Conservation (phyloP, 208 protist genomes). For the Trypanosoma vivax region DNA sequence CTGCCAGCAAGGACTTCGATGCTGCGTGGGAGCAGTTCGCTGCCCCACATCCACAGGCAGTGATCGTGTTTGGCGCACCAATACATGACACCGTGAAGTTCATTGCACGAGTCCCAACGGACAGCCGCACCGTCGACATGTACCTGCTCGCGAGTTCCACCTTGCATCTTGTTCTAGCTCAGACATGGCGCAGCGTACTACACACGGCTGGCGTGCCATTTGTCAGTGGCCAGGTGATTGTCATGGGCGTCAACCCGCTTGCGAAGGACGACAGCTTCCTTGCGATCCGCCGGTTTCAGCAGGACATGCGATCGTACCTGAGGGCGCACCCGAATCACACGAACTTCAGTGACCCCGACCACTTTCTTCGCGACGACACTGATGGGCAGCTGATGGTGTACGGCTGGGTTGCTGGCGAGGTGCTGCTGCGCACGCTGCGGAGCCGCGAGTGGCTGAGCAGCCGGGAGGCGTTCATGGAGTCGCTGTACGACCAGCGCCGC, state of each 20-base stretch:
- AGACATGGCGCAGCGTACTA: neutral
- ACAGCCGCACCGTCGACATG: conserved; percentile 2
- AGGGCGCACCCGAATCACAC: neutral
- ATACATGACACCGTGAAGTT: neutral
- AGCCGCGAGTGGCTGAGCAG: too few species aligned
- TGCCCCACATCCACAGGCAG: neutral
- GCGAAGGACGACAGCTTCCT: conserved; percentile 9
- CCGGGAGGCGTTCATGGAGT: conserved; percentile 1
- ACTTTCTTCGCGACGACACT: conserved; percentile 9
- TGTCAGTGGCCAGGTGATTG: conserved; percentile 12
- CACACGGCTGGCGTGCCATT: conserved; percentile 1
- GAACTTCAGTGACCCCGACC: neutral
- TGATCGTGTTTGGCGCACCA: conserved; percentile 3
- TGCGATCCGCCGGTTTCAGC: conserved; percentile 19
- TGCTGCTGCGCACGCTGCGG: too few species aligned
- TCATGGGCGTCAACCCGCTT: conserved; percentile 19
- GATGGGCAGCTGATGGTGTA: conserved; percentile 17
- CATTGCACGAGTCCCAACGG: conserved; percentile 3
- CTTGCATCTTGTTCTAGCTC: neutral
- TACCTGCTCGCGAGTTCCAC: conserved; percentile 3
- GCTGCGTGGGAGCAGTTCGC: conserved; percentile 3
- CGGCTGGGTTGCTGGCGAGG: too few species aligned
- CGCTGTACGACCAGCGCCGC: conserved; percentile 17
- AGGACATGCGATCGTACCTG: conserved; percentile 15
- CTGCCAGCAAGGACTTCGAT: neutral